These are phyloP conservation scores for Microthyrium microscopicum DNA, from an alignment of 2,329 filamentous ascomycete genomes.

Conservation along the genomic window DNA sequence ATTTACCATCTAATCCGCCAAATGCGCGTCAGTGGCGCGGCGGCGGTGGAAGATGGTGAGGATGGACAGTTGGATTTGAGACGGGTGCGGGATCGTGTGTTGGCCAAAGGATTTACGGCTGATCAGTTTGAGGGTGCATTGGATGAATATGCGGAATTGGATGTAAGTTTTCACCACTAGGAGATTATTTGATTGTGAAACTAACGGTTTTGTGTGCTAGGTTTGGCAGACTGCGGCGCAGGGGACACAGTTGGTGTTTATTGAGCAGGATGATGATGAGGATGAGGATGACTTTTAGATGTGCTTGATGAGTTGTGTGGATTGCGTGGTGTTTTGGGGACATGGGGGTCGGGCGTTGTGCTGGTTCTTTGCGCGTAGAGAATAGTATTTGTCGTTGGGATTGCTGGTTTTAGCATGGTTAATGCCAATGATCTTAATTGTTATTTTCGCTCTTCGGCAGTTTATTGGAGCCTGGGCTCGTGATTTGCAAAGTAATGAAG, in stretches of 20 bases:
- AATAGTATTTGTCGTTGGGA: too few relatives aligned
- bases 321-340: too few relatives aligned
- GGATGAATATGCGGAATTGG: conserved; percentile 73
- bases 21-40: conserved; percentile 71
- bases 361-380: too few relatives aligned
- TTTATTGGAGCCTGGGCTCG: too few relatives aligned
- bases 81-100: conserved; percentile 75
- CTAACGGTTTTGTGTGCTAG: conserved; percentile 21
- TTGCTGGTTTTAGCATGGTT: too few relatives aligned
- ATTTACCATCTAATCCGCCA: conserved; percentile 91
- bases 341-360: too few relatives aligned
- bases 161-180: conserved; percentile 48
- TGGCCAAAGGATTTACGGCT: conserved; percentile 92
- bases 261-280: conserved; percentile 31
- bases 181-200: background rate
- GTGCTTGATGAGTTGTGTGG: too few relatives aligned
- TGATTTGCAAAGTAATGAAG: too few relatives aligned
- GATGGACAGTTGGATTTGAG: conserved; percentile 67
- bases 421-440: too few relatives aligned
- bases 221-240: conserved; percentile 39
- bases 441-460: too few relatives aligned
- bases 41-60: conserved; percentile 61
- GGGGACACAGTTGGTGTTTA: conserved; percentile 36
- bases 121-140: conserved; percentile 79
- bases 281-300: conserved; percentile 14